Base-by-base conservation (phyloP, 208 protist species). In the Spongospora subterranea region DNA sequence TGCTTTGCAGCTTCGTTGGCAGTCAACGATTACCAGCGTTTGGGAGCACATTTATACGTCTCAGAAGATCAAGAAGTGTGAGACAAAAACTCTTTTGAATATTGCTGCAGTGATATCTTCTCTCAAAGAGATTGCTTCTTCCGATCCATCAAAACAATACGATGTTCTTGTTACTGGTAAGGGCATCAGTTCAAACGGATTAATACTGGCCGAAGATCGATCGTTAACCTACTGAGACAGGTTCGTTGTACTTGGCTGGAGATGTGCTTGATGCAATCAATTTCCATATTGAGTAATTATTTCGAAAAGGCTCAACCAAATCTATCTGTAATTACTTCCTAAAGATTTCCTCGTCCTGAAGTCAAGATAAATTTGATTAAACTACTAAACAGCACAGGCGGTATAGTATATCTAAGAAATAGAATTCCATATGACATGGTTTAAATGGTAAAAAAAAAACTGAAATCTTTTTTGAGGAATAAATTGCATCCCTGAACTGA, bases 201-300 rank as follows among this genome's bases (percentile, higher is more conserved):
- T 60, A 29, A 6, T 60, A 24, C 24, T 60, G 6, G 13, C 50
- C 13, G 6, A 6, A 60, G 6, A 29, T 60, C 50, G 24, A 60
- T 60, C 24, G n/a, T 39, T 82, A 43, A 82, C 71, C 6, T 39
- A 35, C n/a, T 82, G 71, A 6, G 6, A 6, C n/a, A 82, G 71
- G 71, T 35, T 82, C 71, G 17, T n/a, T 82, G 71, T 82, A 82
- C 71, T n/a, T 82, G 17, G 71, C n/a, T 13, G 71, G 71, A 6
- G 71, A 82, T 43, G n/a, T n/a, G 6, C 71, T 82, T 43, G 71
- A 82, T 82, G 71, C 71, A 20, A 35, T 82, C 35, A n/a, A 82
- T 82, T 82, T 40, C n/a, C 71, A 6, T 45, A n/a, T 82, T n/a
- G n/a, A n/a, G n/a, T n/a, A n/a, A n/a, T n/a, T n/a, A n/a, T n/a